Conservation (phyloP, 73 alveolate genomes). For the Paramecium pentaurelia region DNA sequence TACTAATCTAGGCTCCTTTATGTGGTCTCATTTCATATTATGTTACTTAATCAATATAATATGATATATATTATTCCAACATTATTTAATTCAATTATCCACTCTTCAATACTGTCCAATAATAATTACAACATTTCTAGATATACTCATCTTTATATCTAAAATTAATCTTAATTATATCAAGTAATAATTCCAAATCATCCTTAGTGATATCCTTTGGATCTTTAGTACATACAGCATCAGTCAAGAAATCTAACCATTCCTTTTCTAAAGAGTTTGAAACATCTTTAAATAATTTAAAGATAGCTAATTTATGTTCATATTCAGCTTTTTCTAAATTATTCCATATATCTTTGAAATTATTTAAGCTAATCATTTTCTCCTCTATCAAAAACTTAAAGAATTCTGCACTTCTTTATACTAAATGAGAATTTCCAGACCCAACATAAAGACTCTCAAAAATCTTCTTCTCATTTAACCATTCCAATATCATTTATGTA, state of each 20-base stretch:
- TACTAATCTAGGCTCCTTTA: not conserved
- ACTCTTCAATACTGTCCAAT: not conserved
- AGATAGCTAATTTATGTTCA: conserved; percentile 72
- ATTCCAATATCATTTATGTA: conserved; percentile 32
- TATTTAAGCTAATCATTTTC: conserved; percentile 61
- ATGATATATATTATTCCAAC: conserved; percentile 32
- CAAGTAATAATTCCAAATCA: conserved; percentile 68
- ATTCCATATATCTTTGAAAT: conserved; percentile 76
- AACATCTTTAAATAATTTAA: conserved; percentile 68
- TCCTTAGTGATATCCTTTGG: conserved; percentile 63
- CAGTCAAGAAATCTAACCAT: conserved; percentile 56
- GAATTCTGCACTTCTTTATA: conserved; percentile 76
- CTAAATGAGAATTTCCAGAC: conserved; percentile 72
- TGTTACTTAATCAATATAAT: conserved; percentile 27
- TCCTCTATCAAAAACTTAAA: conserved; percentile 68
- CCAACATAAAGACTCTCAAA: conserved; percentile 69
- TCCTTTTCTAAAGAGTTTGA: conserved; percentile 54
- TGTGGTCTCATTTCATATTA: conserved; percentile 35
- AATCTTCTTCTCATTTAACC: conserved; percentile 71
- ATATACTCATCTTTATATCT: conserved; percentile 9
- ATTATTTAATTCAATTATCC: not conserved
- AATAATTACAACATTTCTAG: conserved; percentile 20
- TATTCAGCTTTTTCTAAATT: conserved; percentile 71
- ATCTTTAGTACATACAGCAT: conserved; percentile 57
- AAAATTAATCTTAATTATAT: conserved; percentile 58